These are phyloP conservation scores for Neurospora terricola DNA, from an alignment of 495 filamentous ascomycete genomes.

Conservation along the genomic window DNA sequence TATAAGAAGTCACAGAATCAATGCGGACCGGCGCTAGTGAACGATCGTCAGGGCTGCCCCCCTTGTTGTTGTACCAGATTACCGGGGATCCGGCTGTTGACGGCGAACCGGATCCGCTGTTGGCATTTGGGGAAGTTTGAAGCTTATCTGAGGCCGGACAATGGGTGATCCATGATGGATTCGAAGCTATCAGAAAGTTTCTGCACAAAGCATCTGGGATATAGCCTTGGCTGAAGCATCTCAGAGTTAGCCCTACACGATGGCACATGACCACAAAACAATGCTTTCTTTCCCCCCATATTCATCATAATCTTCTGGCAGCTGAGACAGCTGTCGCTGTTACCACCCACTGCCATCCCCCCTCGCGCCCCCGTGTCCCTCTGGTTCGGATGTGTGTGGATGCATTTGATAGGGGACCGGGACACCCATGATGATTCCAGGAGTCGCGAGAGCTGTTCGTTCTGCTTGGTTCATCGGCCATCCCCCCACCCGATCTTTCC, in stretches of 20 bases:
- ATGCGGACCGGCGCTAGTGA: background rate
- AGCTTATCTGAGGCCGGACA: background rate
- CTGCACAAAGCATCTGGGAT: background rate
- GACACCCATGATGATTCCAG: background rate
- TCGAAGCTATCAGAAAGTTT: background rate
- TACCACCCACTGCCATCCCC: background rate
- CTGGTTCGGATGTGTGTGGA: background rate
- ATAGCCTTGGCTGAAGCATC: background rate
- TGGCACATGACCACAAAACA: background rate
- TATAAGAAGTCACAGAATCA: background rate
- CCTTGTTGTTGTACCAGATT: background rate
- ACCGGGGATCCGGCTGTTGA: background rate
- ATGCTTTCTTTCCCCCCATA: background rate
- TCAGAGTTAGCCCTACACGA: background rate
- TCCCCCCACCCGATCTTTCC: background rate
- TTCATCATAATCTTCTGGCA: background rate
- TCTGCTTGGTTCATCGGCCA: background rate
- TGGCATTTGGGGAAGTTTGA: background rate
- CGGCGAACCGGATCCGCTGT: background rate
- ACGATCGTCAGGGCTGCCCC: background rate
- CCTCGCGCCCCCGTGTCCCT: background rate
- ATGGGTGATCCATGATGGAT: background rate
- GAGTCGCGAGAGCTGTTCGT: background rate
- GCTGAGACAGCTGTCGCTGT: background rate
- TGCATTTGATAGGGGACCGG: background rate